phyloP scores from a whole-genome alignment of 345 rosid genomes.

The Cardamine resedifolia region DNA sequence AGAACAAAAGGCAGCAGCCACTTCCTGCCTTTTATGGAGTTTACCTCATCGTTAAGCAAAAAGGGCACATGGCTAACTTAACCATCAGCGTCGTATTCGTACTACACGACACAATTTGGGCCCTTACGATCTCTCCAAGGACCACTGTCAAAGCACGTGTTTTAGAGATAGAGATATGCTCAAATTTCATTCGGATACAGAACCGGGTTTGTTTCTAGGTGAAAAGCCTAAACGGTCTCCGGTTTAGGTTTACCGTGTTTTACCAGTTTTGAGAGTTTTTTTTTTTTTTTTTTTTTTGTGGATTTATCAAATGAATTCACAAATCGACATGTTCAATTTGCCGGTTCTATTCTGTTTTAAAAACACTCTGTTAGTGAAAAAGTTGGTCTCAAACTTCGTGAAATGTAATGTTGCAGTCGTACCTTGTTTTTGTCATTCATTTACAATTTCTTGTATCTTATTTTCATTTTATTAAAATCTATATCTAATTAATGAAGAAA shows the following conservation, averaged over 20 bases:
- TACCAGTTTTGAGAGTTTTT: no score
- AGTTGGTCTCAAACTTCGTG: background rate
- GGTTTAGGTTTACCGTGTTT: no score
- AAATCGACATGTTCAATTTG: background rate
- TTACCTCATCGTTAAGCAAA: slow-evolving; percentile 22
- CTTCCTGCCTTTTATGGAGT: slow-evolving; percentile 6
- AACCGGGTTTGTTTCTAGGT: no score
- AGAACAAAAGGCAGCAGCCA: slow-evolving; percentile 13
- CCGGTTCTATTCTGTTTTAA: background rate
- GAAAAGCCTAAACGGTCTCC: no score
- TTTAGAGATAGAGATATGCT: no score
- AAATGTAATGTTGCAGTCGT: no score
- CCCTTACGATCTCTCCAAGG: background rate
- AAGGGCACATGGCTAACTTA: slow-evolving; percentile 20
- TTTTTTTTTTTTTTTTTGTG: no score
- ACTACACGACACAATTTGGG: slow-evolving; percentile 1
- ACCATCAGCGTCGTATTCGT: background rate
- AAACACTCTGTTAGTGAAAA: background rate
- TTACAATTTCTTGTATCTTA: no score
- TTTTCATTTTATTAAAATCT: no score
- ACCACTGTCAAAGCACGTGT: slow-evolving; percentile 9
- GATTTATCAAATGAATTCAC: background rate
- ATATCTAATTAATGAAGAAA: no score
- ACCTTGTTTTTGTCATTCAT: no score
- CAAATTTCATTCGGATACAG: no score